Evolutionary conservation across 1,139 yeast genomes (phyloP).

Genomic region (Lodderomyces oxycetoniae): DNA sequence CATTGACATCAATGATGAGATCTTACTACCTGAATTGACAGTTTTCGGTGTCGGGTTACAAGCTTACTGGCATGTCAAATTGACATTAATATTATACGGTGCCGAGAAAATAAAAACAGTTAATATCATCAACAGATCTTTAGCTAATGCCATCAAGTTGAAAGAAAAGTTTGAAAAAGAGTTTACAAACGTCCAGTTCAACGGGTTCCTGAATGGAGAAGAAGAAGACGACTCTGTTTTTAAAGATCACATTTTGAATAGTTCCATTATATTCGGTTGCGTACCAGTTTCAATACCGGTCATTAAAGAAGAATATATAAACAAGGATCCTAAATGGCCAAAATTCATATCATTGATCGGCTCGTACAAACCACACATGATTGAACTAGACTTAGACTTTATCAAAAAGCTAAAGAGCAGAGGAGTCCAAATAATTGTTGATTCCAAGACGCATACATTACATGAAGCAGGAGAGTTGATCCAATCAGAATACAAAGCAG

Average conservation of each 20-base stretch:
- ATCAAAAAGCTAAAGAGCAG: slow-evolving; percentile 21
- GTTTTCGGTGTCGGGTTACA: slow-evolving; percentile 68
- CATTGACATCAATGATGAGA: slow-evolving; percentile 15
- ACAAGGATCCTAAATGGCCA: slow-evolving; percentile 21
- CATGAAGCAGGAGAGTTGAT: slow-evolving; percentile 65
- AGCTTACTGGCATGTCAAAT: slow-evolving; percentile 59
- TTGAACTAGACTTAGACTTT: slow-evolving; percentile 50
- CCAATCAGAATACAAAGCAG: slow-evolving; percentile 32
- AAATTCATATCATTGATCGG: slow-evolving; percentile 60
- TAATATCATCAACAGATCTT: slow-evolving; percentile 44
- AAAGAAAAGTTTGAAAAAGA: slow-evolving; percentile 20
- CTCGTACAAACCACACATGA: slow-evolving; percentile 65
- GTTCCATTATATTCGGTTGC: slow-evolving; percentile 53
- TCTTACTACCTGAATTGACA: slow-evolving; percentile 28
- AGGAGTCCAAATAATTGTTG: slow-evolving; percentile 46
- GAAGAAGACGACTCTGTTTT: slow-evolving; percentile 14
- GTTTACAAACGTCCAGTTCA: slow-evolving; percentile 21
- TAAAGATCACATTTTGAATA: slow-evolving; percentile 21
- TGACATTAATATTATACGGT: slow-evolving; percentile 42
- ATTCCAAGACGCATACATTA: slow-evolving; percentile 52
- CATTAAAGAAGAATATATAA: slow-evolving; percentile 34
- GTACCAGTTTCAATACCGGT: slow-evolving; percentile 51
- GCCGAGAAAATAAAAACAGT: slow-evolving; percentile 32
- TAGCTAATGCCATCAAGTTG: slow-evolving; percentile 36
- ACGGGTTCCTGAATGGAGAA: slow-evolving; percentile 19